A percentile compares a stretch with the other conserved stretches of the same genome.
phyloP scores from a whole-genome alignment of 768 basidiomycete genomes.

The Suillus occidentalis region DNA sequence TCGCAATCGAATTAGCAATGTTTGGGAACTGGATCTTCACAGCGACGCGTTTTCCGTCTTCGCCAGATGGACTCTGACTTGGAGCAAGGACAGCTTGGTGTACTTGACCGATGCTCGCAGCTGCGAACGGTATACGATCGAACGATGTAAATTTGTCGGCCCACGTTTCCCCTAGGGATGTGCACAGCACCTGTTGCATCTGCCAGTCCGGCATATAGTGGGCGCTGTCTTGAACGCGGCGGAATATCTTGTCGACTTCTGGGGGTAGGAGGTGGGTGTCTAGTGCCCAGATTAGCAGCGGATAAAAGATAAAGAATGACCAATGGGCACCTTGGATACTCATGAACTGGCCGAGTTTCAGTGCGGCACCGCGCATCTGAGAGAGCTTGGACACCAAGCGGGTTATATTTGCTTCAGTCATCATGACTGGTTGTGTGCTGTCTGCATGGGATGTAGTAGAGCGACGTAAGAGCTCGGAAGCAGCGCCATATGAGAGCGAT shows the following conservation, averaged over 20 bases:
- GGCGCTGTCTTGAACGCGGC: slow-evolving; percentile 90
- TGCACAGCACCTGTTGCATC: slow-evolving; percentile 82
- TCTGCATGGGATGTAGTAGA: slow-evolving; percentile 43
- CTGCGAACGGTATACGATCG: slow-evolving; percentile 86
- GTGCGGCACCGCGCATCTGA: slow-evolving; percentile 93
- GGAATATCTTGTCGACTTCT: slow-evolving; percentile 85
- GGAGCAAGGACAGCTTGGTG: slow-evolving; percentile 70
- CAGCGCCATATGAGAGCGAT: slow-evolving; percentile 86
- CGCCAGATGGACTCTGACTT: slow-evolving; percentile 51
- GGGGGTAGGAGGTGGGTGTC: slow-evolving; percentile 88
- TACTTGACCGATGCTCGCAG: slow-evolving; percentile 94
- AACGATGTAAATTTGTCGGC: slow-evolving; percentile 67
- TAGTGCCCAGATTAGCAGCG: slow-evolving; percentile 29
- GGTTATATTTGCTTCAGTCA: slow-evolving; percentile 90
- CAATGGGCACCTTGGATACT: slow-evolving; percentile 78
- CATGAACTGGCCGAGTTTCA: slow-evolving; percentile 96
- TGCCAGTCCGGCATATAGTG: slow-evolving; percentile 99
- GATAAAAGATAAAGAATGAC: background rate
- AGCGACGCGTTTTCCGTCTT: slow-evolving; percentile 55
- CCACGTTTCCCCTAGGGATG: slow-evolving; percentile 81
- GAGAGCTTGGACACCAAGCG: slow-evolving; percentile 91
- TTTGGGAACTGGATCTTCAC: slow-evolving; percentile 96
- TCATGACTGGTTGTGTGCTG: slow-evolving; percentile 57
- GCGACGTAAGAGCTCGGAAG: slow-evolving; percentile 80
- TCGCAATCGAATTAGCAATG: slow-evolving; percentile 81